Evolutionary conservation across 345 rosid species (phyloP), one percentile per base, ranked within the genome.

Genomic region (Bruguiera sexangula): DNA sequence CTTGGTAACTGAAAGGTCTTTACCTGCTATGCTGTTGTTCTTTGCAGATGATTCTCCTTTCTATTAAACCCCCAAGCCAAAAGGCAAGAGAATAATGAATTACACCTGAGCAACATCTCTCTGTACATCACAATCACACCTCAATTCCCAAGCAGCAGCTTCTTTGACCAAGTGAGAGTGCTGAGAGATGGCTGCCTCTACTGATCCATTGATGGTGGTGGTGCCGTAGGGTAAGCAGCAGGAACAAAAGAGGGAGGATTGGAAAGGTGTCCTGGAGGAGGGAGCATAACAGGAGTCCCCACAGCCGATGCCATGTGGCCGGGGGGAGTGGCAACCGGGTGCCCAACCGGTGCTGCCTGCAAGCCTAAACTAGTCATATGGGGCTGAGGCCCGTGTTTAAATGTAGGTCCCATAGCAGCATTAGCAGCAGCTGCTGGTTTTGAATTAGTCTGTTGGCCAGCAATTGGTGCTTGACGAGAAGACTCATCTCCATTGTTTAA

Each of bases 221-320:
- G 75, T 54, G 95, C 84, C 66, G 85, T 78, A 0, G 94, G 88
- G 68, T 86, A 93, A 65, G 88, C 91, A 61, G 84, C 82, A 1
- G 89, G 95, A 32, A 88, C 79, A 26, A 79, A 73, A 79, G 85
- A 85, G 19, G 90, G 84, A 70, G 89, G 88, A 71, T 74, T 91
- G 19, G 81, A 88, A 9, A 72, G 96, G 73, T 36, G 86, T 5
- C 56, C 66, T 4, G 66, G 72, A 18, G 93, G 86, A 56, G 96
- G 96, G 69, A 93, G 89, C 96, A 90, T 90, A 48, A 90, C 92
- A 1, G 98, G 96, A 70, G 95, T 90, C 65, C 93, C 98, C 48
- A 86, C 91, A 4, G 87, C 93, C 26, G 98, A 85, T 24, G 80
- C 90, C 85, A 87, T 80, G 60, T 88, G 98, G 22, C 85, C 89